A percentile compares a stretch with the other conserved stretches of the same genome.
phyloP scores from a whole-genome alignment of 2,329 filamentous ascomycete species.

The Myriosclerotinia duriaeana region DNA sequence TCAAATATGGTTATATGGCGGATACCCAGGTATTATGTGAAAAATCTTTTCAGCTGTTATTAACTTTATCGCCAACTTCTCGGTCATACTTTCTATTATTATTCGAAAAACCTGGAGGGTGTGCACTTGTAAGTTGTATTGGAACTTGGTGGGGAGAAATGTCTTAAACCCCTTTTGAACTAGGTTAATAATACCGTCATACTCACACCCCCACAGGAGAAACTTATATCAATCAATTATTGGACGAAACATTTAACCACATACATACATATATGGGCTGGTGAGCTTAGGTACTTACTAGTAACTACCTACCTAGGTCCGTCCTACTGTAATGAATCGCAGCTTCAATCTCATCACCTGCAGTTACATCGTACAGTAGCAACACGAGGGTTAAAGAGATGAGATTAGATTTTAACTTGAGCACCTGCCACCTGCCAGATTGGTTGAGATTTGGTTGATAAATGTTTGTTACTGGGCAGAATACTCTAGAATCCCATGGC shows the following conservation, averaged over 20 bases:
- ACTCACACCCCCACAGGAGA: neutral
- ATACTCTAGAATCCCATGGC: neutral
- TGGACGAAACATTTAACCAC: neutral
- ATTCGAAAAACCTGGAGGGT: slow-evolving; percentile 5
- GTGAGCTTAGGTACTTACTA: too few species aligned
- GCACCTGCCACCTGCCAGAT: slow-evolving; percentile 16
- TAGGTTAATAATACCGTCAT: neutral
- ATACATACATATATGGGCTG: too few species aligned
- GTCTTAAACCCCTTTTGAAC: neutral
- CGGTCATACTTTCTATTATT: slow-evolving; percentile 5
- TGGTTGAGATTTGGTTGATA: neutral
- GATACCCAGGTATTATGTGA: neutral
- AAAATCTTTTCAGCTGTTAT: neutral
- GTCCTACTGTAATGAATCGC: too few species aligned
- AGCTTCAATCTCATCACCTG: slow-evolving; percentile 4
- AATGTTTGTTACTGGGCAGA: neutral
- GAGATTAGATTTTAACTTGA: neutral
- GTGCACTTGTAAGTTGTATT: too few species aligned
- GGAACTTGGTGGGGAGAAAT: neutral
- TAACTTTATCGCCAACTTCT: neutral
- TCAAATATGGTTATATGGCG: neutral
- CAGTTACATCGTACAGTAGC: neutral
- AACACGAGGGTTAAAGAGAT: neutral
- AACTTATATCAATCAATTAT: neutral
- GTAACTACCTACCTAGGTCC: too few species aligned